Conservation (phyloP, 169 alveolate genomes). For the Cryptosporidium canis region DNA sequence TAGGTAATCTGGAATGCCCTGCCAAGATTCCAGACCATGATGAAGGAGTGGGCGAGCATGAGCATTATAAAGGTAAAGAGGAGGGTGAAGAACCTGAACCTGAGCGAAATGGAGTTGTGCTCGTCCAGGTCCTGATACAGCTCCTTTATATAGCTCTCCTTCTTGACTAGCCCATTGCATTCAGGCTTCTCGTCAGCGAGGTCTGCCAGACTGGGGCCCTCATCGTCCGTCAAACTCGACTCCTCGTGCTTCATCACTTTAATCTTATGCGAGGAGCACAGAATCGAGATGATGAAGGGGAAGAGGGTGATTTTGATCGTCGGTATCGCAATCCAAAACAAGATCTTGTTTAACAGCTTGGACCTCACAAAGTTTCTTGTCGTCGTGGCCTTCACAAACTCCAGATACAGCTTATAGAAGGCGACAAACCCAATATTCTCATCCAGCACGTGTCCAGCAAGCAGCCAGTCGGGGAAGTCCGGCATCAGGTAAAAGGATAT, state of each 20-base stretch:
- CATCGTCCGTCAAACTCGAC: too few species aligned
- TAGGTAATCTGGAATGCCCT: slow-evolving; percentile 45
- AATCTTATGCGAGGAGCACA: slow-evolving; percentile 38
- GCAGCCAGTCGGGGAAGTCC: slow-evolving; percentile 32
- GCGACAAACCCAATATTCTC: slow-evolving; percentile 19
- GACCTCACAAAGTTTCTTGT: slow-evolving; percentile 8
- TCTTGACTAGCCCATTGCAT: slow-evolving; percentile 5
- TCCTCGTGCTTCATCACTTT: slow-evolving; percentile 6
- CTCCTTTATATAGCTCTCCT: slow-evolving; percentile 24
- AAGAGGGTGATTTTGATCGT: slow-evolving; percentile 17
- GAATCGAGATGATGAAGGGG: slow-evolving; percentile 27
- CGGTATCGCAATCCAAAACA: slow-evolving; percentile 47
- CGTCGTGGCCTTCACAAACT: background rate
- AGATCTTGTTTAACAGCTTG: background rate
- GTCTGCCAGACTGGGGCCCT: too few species aligned
- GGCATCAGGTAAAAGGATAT: slow-evolving; percentile 51
- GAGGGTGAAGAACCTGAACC: slow-evolving; percentile 25
- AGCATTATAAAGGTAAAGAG: background rate
- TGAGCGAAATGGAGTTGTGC: background rate
- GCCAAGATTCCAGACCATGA: slow-evolving; percentile 17
- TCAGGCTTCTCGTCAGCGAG: background rate
- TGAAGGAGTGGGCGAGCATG: slow-evolving; percentile 4
- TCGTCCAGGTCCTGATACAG: slow-evolving; percentile 18
- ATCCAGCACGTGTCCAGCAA: background rate
- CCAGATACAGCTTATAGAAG: slow-evolving; percentile 15